phyloP scores from a whole-genome alignment of 2,329 filamentous ascomycete species.

The Plenodomus tracheiphilus region DNA sequence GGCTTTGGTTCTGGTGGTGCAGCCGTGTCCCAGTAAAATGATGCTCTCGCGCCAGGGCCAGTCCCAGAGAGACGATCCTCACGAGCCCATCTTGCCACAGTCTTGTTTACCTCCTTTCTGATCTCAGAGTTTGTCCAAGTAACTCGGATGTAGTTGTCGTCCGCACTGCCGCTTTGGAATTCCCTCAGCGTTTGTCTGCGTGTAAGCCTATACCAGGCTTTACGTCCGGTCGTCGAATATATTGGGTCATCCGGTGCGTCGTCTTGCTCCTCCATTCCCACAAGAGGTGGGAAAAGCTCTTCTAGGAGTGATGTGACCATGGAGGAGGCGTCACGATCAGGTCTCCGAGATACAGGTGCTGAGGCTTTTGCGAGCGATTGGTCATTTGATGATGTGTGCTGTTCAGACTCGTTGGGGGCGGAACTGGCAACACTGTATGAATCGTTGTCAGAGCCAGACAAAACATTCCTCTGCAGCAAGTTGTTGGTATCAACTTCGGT shows the following conservation, averaged over 20 bases:
- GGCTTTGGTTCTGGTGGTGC: constrained; percentile 21
- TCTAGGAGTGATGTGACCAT: constrained; percentile 27
- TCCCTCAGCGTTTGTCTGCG: constrained; percentile 45
- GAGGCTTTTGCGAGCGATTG: not conserved
- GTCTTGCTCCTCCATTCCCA: constrained; percentile 6
- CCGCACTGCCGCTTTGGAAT: constrained; percentile 38
- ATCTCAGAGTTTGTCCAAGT: constrained; percentile 42
- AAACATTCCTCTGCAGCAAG: too few relatives aligned
- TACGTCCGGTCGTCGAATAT: constrained; percentile 39
- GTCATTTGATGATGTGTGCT: not conserved
- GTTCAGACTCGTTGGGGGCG: not conserved
- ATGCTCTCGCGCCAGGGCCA: constrained; percentile 37
- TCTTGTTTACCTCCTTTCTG: constrained; percentile 39
- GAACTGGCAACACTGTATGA: too few relatives aligned
- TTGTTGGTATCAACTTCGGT: too few relatives aligned
- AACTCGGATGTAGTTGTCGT: constrained; percentile 44
- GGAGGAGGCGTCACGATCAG: not conserved
- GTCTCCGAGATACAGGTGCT: not conserved
- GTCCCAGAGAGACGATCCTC: constrained; percentile 45
- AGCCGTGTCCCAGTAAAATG: constrained; percentile 45
- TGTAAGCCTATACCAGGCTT: constrained; percentile 47
- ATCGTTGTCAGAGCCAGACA: too few relatives aligned
- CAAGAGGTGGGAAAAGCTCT: constrained; percentile 29
- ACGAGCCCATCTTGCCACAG: constrained; percentile 40
- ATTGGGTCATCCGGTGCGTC: constrained; percentile 36